Evolutionary conservation across 1,284 basidiomycete species (phyloP).

Genomic region (Phellopilus nigrolimitatus): DNA sequence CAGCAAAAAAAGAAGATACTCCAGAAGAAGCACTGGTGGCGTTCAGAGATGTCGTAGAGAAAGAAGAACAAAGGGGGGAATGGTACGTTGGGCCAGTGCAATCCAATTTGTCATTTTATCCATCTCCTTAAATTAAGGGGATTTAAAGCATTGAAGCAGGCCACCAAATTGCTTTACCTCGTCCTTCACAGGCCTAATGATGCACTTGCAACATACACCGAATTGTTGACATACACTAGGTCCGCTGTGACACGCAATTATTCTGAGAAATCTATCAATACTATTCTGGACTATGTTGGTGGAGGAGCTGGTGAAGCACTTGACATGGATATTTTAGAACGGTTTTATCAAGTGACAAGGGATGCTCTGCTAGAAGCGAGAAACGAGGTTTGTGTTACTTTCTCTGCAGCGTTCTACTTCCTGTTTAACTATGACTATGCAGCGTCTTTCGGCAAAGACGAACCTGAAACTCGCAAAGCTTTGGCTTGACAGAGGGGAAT

Average conservation of each 20-base stretch:
- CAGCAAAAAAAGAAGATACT: conserved; percentile 90
- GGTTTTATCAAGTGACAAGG: conserved; percentile 94
- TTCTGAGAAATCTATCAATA: conserved; percentile 98
- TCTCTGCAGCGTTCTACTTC: neutral
- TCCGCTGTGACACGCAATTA: conserved; percentile 88
- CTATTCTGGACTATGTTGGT: conserved; percentile 97
- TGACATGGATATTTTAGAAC: conserved; percentile 85
- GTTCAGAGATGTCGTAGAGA: conserved; percentile 82
- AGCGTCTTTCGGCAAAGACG: conserved; percentile 93
- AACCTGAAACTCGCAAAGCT: conserved; percentile 97
- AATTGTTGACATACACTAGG: conserved; percentile 88
- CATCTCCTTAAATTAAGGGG: conserved; percentile 56
- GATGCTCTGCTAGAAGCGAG: conserved; percentile 87
- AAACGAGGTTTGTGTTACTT: conserved; percentile 71
- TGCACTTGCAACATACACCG: conserved; percentile 82
- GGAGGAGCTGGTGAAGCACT: conserved; percentile 82
- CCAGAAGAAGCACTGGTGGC: conserved; percentile 87
- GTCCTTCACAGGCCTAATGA: conserved; percentile 74
- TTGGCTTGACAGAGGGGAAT: conserved; percentile 96
- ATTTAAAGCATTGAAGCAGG: conserved; percentile 98
- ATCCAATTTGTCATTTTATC: conserved; percentile 3
- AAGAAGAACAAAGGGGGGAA: conserved; percentile 88
- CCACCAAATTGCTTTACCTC: conserved; percentile 91
- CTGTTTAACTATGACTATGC: conserved; percentile 15
- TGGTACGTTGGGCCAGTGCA: conserved; percentile 50